These are phyloP conservation scores for Fusarium ambrosium DNA, from an alignment of 2,329 filamentous ascomycete species.

Conservation along the genomic window DNA sequence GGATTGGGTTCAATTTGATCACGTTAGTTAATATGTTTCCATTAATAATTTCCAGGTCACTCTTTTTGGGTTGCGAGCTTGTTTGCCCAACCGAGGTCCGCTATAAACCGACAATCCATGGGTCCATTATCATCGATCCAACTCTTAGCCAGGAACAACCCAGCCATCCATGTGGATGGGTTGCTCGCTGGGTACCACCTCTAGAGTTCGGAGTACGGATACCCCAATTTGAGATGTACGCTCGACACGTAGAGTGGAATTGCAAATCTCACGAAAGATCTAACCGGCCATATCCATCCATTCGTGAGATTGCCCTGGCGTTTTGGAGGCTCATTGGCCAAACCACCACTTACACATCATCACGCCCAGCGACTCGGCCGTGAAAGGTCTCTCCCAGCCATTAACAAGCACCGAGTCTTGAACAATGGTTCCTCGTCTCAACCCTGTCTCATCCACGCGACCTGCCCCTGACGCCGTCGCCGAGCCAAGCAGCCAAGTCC, in stretches of 20 bases:
- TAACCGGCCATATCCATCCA: neutral
- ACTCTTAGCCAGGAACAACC: neutral
- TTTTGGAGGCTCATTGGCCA: conserved; percentile 1
- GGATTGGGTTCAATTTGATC: neutral
- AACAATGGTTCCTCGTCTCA: conserved; percentile 25
- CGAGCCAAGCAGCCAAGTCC: conserved; percentile 34
- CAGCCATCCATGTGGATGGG: conserved; percentile 1
- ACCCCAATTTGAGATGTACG: neutral
- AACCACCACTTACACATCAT: neutral
- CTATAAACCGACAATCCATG: neutral
- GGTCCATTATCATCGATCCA: neutral
- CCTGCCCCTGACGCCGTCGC: conserved; percentile 41
- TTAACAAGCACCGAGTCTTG: neutral
- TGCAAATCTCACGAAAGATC: conserved; percentile 5
- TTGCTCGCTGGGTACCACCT: neutral
- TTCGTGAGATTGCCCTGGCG: neutral
- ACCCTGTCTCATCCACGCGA: conserved; percentile 44
- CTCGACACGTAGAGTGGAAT: neutral
- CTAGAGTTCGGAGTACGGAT: neutral
- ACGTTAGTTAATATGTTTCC: neutral
- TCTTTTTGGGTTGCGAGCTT: neutral
- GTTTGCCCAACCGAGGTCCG: conserved; percentile 1
- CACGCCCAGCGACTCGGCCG: neutral
- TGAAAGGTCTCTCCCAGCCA: neutral
- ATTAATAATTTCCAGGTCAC: neutral